Percentiles rank a stretch among this genome's conserved stretches.
Evolutionary conservation across 225 moss, liverwort and hornwort species (phyloP).

Genomic region (Climacium dendroides): DNA sequence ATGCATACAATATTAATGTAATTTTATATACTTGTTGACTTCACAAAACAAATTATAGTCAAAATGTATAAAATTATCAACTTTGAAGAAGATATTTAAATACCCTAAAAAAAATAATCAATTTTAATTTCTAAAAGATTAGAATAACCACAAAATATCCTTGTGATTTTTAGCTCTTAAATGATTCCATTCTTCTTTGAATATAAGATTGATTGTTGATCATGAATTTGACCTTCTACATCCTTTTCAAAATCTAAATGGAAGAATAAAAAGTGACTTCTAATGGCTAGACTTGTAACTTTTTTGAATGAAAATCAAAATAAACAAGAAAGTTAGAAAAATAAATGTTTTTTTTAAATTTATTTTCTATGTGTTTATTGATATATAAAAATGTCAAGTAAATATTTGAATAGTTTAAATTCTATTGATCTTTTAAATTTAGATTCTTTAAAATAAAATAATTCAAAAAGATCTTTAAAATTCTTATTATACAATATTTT

Average conservation of each 20-base stretch:
- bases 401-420: neutral
- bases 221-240: neutral
- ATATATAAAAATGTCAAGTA: neutral
- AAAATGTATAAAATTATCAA: neutral
- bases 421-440: accelerated
- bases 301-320: neutral
- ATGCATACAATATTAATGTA: too few species aligned
- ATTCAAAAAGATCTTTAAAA: accelerated
- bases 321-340: neutral
- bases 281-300: neutral
- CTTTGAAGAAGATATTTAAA: neutral
- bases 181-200: neutral
- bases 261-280: neutral
- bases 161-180: neutral
- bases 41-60: neutral
- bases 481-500: accelerated
- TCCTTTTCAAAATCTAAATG: neutral
- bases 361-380: neutral
- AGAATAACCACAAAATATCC: neutral
- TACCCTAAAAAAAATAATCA: neutral
- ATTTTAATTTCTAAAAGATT: neutral
- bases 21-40: neutral
- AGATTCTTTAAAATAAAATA: neutral
- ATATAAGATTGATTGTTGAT: neutral
- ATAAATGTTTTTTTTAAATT: too few species aligned